phyloP scores from a whole-genome alignment of 2,329 filamentous ascomycete species.

The Beauveria bassiana region DNA sequence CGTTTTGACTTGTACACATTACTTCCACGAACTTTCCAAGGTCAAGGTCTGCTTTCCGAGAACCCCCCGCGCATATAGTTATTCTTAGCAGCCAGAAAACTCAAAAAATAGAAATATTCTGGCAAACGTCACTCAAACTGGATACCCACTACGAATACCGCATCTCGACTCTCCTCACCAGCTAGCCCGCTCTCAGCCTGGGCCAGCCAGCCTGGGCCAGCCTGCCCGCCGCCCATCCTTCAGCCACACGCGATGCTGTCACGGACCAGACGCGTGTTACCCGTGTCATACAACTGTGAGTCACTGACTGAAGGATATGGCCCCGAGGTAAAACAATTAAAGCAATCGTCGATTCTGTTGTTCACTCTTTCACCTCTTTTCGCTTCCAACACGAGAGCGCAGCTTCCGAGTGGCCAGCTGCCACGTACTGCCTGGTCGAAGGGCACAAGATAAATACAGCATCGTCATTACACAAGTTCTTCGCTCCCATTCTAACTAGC shows the following conservation, averaged over 20 bases:
- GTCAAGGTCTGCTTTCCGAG: too few species aligned
- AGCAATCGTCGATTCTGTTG: not conserved
- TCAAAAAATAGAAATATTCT: not conserved
- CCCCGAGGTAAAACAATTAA: not conserved
- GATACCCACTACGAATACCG: too few species aligned
- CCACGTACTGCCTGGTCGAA: not conserved
- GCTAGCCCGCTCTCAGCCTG: not conserved
- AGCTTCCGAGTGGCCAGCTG: not conserved
- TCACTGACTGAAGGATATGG: constrained; percentile 4
- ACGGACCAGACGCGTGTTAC: constrained; percentile 8
- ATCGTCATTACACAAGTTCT: too few species aligned
- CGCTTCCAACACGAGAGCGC: not conserved
- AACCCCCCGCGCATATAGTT: too few species aligned
- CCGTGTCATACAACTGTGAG: constrained; percentile 3
- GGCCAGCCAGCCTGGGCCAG: too few species aligned
- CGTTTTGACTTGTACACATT: too few species aligned
- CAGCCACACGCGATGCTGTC: constrained; percentile 4
- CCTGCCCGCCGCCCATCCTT: not conserved
- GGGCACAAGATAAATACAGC: not conserved
- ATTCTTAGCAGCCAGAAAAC: too few species aligned
- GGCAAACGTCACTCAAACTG: not conserved
- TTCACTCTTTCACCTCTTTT: not conserved
- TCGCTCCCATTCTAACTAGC: not conserved
- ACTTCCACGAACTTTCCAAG: too few species aligned
- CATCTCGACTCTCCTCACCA: too few species aligned